Percentiles rank a stretch among this genome's conserved stretches.
These are phyloP conservation scores for Pseudoscleropodium purum DNA, from an alignment of 225 moss, liverwort and hornwort species.

Conservation along the genomic window DNA sequence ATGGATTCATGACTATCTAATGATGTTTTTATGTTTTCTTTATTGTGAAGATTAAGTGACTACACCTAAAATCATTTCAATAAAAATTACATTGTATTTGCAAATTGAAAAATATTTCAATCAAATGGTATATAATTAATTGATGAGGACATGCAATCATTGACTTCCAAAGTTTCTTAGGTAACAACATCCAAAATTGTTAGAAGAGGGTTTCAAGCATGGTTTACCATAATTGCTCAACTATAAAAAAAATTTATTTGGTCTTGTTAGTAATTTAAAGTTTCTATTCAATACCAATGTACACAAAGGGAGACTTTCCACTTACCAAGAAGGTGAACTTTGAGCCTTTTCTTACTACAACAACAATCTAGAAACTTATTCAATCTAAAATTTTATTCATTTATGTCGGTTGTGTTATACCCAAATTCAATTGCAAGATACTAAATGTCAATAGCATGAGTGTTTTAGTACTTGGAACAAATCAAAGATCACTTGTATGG, in stretches of 20 bases:
- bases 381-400: too few species aligned
- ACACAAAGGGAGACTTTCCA: background rate
- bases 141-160: background rate
- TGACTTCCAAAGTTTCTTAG: background rate
- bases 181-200: background rate
- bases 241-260: background rate
- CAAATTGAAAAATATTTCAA: background rate
- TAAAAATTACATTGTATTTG: background rate
- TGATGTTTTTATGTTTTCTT: background rate
- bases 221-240: background rate
- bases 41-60: background rate
- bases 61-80: background rate
- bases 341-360: background rate
- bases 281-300: rapidly evolving
- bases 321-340: background rate
- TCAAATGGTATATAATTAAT: background rate
- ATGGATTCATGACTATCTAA: too few species aligned
- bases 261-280: background rate
- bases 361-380: background rate
- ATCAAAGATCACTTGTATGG: background rate
- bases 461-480: background rate
- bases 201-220: background rate
- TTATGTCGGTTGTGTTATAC: rapidly evolving
- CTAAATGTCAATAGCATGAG: background rate
- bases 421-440: background rate